Percentiles rank a stretch among this genome's conserved stretches.
These are phyloP conservation scores for Botryosphaeria agaves DNA, from an alignment of 2,329 filamentous ascomycete genomes.

Conservation along the genomic window DNA sequence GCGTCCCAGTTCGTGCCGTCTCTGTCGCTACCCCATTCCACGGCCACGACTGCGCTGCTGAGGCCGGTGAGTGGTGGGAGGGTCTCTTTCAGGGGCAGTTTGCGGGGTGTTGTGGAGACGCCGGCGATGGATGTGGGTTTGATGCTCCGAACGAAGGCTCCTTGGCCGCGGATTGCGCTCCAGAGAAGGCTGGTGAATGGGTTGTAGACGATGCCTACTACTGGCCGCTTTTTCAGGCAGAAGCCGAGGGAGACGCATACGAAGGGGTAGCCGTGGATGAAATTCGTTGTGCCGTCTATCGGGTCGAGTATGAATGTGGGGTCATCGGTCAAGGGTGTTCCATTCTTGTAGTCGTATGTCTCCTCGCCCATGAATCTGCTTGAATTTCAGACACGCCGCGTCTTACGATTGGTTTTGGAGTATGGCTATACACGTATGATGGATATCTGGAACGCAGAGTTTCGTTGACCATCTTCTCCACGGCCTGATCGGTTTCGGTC, in stretches of 20 bases:
- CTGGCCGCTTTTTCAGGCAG: conserved; percentile 41
- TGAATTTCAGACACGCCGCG: conserved; percentile 1
- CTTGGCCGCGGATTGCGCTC: conserved; percentile 49
- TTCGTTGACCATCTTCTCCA: conserved; percentile 39
- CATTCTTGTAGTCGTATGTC: conserved; percentile 54
- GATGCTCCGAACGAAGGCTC: conserved; percentile 35
- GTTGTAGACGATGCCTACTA: conserved; percentile 65
- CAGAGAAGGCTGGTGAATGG: conserved; percentile 55
- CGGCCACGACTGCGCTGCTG: conserved; percentile 45
- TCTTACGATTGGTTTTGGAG: conserved; percentile 1
- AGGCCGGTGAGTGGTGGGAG: conserved; percentile 39
- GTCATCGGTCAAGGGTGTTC: conserved; percentile 40
- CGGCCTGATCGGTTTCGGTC: conserved; percentile 44
- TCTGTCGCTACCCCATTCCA: conserved; percentile 58
- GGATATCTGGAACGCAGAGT: conserved; percentile 34
- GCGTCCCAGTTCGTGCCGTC: conserved; percentile 53
- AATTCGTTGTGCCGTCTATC: conserved; percentile 71
- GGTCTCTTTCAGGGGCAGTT: conserved; percentile 32
- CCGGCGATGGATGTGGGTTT: conserved; percentile 10
- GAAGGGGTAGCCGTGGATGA: conserved; percentile 57
- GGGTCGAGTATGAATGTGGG: conserved; percentile 72
- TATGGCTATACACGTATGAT: conserved; percentile 26
- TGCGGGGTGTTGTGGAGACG: conserved; percentile 4
- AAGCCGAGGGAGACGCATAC: conserved; percentile 66
- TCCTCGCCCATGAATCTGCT: conserved; percentile 55